Percentiles rank a stretch among this genome's conserved stretches.
phyloP scores from a whole-genome alignment of 176 grass and related monocot species.

The Rhipidocladum racemiflorum region DNA sequence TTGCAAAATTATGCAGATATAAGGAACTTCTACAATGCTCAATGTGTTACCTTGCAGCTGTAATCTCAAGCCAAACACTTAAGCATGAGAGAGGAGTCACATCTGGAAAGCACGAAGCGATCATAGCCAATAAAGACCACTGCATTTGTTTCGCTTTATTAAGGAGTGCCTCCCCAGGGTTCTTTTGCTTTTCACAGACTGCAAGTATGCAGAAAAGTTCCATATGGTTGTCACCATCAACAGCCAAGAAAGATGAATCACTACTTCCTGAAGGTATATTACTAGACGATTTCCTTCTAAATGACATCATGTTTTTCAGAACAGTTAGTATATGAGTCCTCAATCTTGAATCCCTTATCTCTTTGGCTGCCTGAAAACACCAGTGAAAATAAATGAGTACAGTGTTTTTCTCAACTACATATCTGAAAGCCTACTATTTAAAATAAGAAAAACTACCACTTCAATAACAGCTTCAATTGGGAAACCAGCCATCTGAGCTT shows the following conservation, averaged over 20 bases:
- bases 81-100: constrained; percentile 72
- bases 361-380: constrained; percentile 71
- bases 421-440: constrained; percentile 8
- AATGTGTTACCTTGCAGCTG: constrained; percentile 65
- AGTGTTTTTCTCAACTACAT: constrained; percentile 3
- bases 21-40: background rate
- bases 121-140: constrained; percentile 81
- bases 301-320: constrained; percentile 61
- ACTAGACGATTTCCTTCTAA: constrained; percentile 60
- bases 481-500: constrained; percentile 81
- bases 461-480: constrained; percentile 69
- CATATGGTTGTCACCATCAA: constrained; percentile 45
- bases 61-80: constrained; percentile 95
- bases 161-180: constrained; percentile 79
- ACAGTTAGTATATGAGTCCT: constrained; percentile 84
- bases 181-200: constrained; percentile 82
- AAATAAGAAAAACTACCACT: constrained; percentile 53
- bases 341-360: constrained; percentile 77
- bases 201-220: constrained; percentile 84
- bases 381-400: constrained; percentile 37
- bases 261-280: constrained; percentile 50
- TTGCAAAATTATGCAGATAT: constrained; percentile 25
- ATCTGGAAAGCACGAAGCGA: constrained; percentile 93
- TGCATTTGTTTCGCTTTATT: constrained; percentile 78
- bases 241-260: constrained; percentile 36